phyloP scores from a whole-genome alignment of 2,329 filamentous ascomycete genomes.

The Trematosphaeria pertusa region DNA sequence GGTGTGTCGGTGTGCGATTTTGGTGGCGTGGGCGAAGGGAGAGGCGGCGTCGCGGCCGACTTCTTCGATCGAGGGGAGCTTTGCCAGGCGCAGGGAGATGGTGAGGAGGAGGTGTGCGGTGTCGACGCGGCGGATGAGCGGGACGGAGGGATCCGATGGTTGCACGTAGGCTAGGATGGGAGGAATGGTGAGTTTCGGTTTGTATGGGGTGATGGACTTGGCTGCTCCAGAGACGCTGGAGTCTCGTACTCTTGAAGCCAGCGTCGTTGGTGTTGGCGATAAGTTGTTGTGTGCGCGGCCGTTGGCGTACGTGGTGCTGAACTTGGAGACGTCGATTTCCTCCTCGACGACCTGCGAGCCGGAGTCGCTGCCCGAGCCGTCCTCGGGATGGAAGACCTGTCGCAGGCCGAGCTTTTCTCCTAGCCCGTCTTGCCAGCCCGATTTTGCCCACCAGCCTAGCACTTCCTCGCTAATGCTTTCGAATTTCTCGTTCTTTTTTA shows the following conservation, averaged over 20 bases:
- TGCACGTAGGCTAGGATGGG: constrained; percentile 85
- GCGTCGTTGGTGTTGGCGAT: constrained; percentile 18
- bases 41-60: constrained; percentile 60
- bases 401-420: constrained; percentile 77
- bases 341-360: constrained; percentile 54
- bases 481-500: constrained; percentile 78
- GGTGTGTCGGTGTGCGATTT: constrained; percentile 82
- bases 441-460: constrained; percentile 94
- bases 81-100: constrained; percentile 85
- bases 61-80: constrained; percentile 75
- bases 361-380: constrained; percentile 49
- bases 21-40: constrained; percentile 78
- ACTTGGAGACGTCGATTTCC: constrained; percentile 60
- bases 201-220: constrained; percentile 32
- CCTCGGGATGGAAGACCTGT: constrained; percentile 65
- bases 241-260: constrained; percentile 47
- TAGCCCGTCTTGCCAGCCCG: constrained; percentile 85
- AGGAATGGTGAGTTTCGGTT: constrained; percentile 62
- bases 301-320: constrained; percentile 59
- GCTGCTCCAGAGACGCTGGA: constrained; percentile 36
- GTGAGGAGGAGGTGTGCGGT: constrained; percentile 81
- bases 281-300: constrained; percentile 13
- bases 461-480: constrained; percentile 92
- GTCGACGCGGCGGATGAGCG: constrained; percentile 86
- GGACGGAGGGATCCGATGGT: constrained; percentile 61